Conservation (phyloP, 1,284 basidiomycete genomes). For the Apiotrichum gracile region DNA sequence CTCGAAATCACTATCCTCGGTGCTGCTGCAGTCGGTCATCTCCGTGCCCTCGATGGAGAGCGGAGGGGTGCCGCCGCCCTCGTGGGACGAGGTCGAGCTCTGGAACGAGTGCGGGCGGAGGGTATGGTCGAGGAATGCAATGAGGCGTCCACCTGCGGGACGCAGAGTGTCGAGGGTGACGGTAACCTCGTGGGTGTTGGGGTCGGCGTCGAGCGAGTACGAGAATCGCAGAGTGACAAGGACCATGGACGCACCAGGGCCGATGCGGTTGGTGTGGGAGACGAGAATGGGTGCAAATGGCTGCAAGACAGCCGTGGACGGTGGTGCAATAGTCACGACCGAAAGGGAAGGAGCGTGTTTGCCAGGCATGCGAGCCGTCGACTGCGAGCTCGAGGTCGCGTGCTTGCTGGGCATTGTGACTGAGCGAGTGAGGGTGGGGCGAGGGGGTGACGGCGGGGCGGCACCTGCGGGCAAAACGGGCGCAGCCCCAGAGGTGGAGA, state of each 20-base stretch:
- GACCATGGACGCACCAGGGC: constrained; percentile 1
- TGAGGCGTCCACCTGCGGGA: constrained; percentile 16
- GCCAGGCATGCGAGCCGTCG: background rate
- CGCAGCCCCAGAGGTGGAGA: background rate
- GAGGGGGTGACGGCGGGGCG: background rate
- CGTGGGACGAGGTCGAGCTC: background rate
- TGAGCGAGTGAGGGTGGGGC: background rate
- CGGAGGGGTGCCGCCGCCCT: background rate
- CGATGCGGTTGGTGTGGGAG: constrained; percentile 3
- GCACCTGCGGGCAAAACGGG: background rate
- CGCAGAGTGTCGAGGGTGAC: constrained; percentile 23
- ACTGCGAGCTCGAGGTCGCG: background rate
- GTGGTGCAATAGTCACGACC: background rate
- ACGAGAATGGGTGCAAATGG: constrained; percentile 6
- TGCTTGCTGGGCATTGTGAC: background rate
- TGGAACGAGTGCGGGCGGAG: constrained; percentile 2
- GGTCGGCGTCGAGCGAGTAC: constrained; percentile 21
- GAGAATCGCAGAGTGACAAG: constrained; percentile 28
- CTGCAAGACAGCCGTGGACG: background rate
- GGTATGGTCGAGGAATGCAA: constrained; percentile 18
- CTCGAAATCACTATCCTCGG: constrained; percentile 28
- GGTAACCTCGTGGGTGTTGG: constrained; percentile 24
- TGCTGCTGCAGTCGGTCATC: constrained; percentile 30
- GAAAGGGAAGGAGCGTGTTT: background rate
- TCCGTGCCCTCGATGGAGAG: constrained; percentile 10